Conservation (phyloP, 306 rosid species). For the Glycine tomentella region DNA sequence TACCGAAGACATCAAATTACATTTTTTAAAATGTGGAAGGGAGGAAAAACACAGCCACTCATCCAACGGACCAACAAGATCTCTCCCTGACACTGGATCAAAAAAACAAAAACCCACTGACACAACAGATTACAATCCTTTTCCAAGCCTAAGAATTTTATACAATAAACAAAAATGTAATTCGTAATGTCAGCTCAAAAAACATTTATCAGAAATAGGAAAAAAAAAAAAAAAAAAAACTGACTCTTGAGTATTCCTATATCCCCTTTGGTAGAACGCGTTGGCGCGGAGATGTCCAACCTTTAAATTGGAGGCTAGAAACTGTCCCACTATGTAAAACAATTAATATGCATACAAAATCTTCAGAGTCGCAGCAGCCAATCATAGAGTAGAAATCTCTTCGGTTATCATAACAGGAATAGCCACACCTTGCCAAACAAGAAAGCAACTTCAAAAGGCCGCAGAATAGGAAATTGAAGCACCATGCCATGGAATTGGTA, state of each 20-base stretch:
- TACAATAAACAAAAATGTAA: conserved; percentile 24
- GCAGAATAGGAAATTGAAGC: conserved; percentile 40
- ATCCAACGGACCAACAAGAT: conserved; percentile 29
- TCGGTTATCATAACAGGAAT: conserved; percentile 45
- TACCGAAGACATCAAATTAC: conserved; percentile 34
- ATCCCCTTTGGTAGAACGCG: conserved; percentile 36
- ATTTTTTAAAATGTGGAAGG: conserved; percentile 2
- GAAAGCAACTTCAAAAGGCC: conserved; percentile 42
- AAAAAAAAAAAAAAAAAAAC: background rate
- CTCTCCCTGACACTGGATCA: conserved; percentile 28
- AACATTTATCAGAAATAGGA: conserved; percentile 39
- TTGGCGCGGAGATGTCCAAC: conserved; percentile 43
- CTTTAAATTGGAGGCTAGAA: conserved; percentile 42
- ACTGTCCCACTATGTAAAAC: conserved; percentile 22
- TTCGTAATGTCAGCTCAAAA: conserved; percentile 19
- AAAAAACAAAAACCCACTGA: background rate
- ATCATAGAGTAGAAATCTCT: conserved; percentile 29
- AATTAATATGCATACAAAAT: conserved; percentile 46
- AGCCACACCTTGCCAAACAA: conserved; percentile 46
- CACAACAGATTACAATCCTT: conserved; percentile 28
- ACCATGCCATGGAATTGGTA: conserved; percentile 36
- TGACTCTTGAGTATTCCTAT: background rate
- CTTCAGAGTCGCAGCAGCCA: background rate
- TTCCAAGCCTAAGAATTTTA: conserved; percentile 43
- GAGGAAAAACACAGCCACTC: conserved; percentile 26